Evolutionary conservation across 495 filamentous ascomycete species (phyloP).

Genomic region (Penicillium ucsense): DNA sequence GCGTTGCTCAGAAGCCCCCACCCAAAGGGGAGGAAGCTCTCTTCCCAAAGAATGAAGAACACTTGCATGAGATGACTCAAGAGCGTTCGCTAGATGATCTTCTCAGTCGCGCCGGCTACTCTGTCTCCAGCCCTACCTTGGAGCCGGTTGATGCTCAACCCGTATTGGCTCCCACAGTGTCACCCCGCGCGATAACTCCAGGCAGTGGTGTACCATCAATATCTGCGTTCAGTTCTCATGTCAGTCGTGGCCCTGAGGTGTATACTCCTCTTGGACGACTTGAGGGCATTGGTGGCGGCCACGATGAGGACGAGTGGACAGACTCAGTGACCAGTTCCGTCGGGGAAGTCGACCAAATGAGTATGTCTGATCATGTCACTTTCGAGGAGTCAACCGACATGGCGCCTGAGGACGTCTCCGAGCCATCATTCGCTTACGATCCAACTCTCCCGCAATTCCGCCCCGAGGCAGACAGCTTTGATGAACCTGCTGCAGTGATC

Average conservation of each 20-base stretch:
- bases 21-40: conserved; percentile 2
- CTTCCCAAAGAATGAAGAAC: conserved; percentile 14
- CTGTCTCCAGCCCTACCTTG: conserved; percentile 18
- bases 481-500: too few species aligned
- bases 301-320: conserved; percentile 10
- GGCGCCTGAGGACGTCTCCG: conserved; percentile 4
- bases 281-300: conserved; percentile 1
- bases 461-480: conserved; percentile 31
- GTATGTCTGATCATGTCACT: conserved; percentile 8
- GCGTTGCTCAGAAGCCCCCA: conserved; percentile 11
- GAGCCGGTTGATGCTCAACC: conserved; percentile 12
- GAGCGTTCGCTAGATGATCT: conserved; percentile 38
- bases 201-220: conserved; percentile 21
- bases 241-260: conserved; percentile 10
- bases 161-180: conserved; percentile 16
- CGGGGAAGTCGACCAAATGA: conserved; percentile 7
- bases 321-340: conserved; percentile 8
- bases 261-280: too few species aligned
- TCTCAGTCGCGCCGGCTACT: conserved; percentile 41
- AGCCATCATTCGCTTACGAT: conserved; percentile 33
- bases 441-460: conserved; percentile 66
- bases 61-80: conserved; percentile 10
- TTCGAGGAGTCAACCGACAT: conserved; percentile 8
- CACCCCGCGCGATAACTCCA: conserved; percentile 3
- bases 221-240: conserved; percentile 7